A percentile compares a stretch with the other conserved stretches of the same genome.
phyloP scores from a whole-genome alignment of 208 protist species.

The Leishmania amazonensis region DNA sequence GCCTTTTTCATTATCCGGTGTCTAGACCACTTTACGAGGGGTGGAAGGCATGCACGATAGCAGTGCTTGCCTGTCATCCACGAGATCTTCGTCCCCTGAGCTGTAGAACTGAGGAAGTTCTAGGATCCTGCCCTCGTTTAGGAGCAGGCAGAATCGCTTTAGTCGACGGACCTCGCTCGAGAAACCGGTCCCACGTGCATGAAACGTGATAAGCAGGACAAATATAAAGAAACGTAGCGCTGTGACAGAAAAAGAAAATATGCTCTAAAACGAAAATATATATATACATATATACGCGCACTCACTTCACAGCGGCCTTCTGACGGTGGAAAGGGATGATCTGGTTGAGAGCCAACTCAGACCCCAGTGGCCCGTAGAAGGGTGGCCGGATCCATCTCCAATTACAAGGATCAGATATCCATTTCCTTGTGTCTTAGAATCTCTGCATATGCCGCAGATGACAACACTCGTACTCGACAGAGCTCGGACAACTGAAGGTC shows the following conservation, averaged over 20 bases:
- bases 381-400: slow-evolving; percentile 33
- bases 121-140: background rate
- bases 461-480: slow-evolving; percentile 41
- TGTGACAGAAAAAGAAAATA: background rate
- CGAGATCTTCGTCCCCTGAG: background rate
- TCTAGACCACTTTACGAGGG: background rate
- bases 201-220: background rate
- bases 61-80: background rate
- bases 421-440: slow-evolving; percentile 25
- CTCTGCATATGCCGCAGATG: slow-evolving; percentile 41
- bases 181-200: background rate
- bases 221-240: background rate
- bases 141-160: background rate
- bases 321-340: slow-evolving; percentile 36
- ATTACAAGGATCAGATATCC: slow-evolving; percentile 5
- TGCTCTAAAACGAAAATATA: background rate
- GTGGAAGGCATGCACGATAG: background rate
- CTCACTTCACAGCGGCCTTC: background rate
- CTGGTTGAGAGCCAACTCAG: slow-evolving; percentile 42
- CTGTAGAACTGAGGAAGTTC: background rate
- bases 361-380: slow-evolving; percentile 36
- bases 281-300: background rate
- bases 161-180: background rate
- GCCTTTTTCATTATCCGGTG: background rate
- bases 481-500: slow-evolving; percentile 37